Evolutionary conservation across 2,329 filamentous ascomycete genomes (phyloP), one percentile per base, ranked within the genome.

Genomic region (Aspergillus candidus): DNA sequence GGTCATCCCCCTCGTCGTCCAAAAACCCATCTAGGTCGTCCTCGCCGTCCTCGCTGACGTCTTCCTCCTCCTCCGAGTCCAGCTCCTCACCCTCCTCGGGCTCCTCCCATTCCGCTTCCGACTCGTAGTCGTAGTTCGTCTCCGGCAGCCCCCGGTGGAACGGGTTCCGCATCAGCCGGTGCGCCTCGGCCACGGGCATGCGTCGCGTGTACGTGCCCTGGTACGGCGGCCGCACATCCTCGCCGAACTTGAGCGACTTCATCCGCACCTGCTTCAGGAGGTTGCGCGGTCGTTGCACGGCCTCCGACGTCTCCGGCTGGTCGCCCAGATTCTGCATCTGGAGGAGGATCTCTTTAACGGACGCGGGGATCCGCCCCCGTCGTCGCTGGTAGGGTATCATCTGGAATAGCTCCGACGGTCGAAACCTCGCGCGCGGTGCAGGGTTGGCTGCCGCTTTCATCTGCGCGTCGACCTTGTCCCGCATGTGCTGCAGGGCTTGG

Each of bases 1-100:
- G 22, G 22, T 64, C 57, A 65, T 93, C 87, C 41, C 94, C 87
- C 5, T 87, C 87, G 56, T 94, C 88, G 54, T 95, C 90, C 2
- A 96, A 73, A 59, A 96, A 96, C 13, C 82, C 90, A 4, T 88
- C 87, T 82, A 95, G 85, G 47, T 94, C 89, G 50, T 87, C 85
- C 12, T 87, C 85, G n/a, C 81, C 84, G 10, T 79, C 80, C 4
- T 78, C 75, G 43, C 74, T 78, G 41, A 74, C 74, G 8, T 76
- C 72, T 5, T 84, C 81, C 44, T 84, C 81, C 27, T 78, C 79
- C 46, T 84, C 82, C 3, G 78, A 79, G 38, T 77, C 70, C 2
- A 84, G 65, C 40, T 86, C 81, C 55, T 85, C 83, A 45, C 86
- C 84, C 77, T 90, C 72, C 77, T 89, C 70, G 30, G 80, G 76